Evolutionary conservation across 441 rosid species (phyloP).

Genomic region (Codiaeum variegatum): DNA sequence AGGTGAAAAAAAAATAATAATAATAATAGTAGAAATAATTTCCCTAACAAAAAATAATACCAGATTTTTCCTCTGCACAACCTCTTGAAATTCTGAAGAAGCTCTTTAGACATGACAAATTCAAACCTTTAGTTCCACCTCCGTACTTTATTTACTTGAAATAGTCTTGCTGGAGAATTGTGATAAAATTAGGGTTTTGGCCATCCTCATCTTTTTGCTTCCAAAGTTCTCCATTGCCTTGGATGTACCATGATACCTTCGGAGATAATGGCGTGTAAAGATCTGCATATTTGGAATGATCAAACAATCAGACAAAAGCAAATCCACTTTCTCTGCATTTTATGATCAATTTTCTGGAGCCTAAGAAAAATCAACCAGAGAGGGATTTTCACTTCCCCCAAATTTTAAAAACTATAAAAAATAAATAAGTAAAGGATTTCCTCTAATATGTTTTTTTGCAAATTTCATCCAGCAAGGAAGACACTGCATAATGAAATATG

Average conservation of each 20-base stretch:
- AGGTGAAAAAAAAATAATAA: background rate
- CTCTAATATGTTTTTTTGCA: background rate
- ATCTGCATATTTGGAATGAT: slow-evolving; percentile 36
- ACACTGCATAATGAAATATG: background rate
- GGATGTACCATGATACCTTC: slow-evolving; percentile 54
- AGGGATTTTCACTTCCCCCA: background rate
- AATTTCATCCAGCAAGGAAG: background rate
- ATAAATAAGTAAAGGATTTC: background rate
- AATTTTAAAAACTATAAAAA: background rate
- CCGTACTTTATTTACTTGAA: slow-evolving; percentile 34
- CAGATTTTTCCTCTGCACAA: background rate
- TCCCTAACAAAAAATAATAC: background rate
- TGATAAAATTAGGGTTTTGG: slow-evolving; percentile 30
- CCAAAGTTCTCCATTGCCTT: slow-evolving; percentile 50
- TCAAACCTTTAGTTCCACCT: slow-evolving; percentile 6
- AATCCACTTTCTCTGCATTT: background rate
- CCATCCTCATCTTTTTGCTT: slow-evolving; percentile 55
- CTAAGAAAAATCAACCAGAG: background rate
- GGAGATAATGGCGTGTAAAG: slow-evolving; percentile 56
- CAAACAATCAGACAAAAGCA: slow-evolving; percentile 19
- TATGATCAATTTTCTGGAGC: background rate
- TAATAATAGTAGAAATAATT: background rate
- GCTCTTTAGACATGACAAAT: background rate
- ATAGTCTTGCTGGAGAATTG: slow-evolving; percentile 43
- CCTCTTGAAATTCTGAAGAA: slow-evolving; percentile 6